These are phyloP conservation scores for Lactarius psammicola DNA, from an alignment of 768 basidiomycete genomes.

Conservation along the genomic window DNA sequence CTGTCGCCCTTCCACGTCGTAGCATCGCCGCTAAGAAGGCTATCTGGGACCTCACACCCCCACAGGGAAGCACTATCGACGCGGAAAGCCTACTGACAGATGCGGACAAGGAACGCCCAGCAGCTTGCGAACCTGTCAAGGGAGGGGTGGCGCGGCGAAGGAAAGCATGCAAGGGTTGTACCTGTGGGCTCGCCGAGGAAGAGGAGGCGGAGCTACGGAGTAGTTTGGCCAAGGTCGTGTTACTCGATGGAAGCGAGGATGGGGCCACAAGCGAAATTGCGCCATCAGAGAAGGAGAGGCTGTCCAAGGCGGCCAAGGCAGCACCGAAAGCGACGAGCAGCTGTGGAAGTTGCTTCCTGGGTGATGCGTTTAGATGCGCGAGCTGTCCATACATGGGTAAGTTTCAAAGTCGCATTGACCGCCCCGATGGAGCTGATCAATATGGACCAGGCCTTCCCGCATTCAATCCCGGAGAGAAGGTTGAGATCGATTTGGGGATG, in stretches of 20 bases:
- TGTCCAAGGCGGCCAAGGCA: conserved; percentile 62
- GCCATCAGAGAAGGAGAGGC: conserved; percentile 60
- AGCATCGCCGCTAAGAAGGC: conserved; percentile 80
- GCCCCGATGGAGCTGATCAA: conserved; percentile 7
- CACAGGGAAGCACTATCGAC: conserved; percentile 73
- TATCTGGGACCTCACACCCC: conserved; percentile 77
- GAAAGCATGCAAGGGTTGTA: conserved; percentile 94
- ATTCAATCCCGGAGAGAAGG: conserved; percentile 98
- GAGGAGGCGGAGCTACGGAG: conserved; percentile 75
- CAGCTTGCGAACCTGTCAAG: conserved; percentile 67
- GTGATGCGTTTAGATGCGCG: conserved; percentile 96
- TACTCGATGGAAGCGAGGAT: conserved; percentile 62
- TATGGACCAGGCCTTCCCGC: conserved; percentile 82
- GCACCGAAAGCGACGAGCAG: conserved; percentile 91
- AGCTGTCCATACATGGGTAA: conserved; percentile 94
- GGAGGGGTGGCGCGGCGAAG: conserved; percentile 61
- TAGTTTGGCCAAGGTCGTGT: conserved; percentile 53
- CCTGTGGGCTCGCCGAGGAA: conserved; percentile 93
- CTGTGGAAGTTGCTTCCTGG: conserved; percentile 96
- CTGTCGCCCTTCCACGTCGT: conserved; percentile 44
- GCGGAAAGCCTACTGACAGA: conserved; percentile 80
- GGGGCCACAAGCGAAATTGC: conserved; percentile 58
- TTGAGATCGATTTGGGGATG: conserved; percentile 85
- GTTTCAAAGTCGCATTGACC: conserved; percentile 35
- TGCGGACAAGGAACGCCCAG: conserved; percentile 77